Evolutionary conservation across 1,284 basidiomycete species (phyloP).

Genomic region (Trametes sp.): DNA sequence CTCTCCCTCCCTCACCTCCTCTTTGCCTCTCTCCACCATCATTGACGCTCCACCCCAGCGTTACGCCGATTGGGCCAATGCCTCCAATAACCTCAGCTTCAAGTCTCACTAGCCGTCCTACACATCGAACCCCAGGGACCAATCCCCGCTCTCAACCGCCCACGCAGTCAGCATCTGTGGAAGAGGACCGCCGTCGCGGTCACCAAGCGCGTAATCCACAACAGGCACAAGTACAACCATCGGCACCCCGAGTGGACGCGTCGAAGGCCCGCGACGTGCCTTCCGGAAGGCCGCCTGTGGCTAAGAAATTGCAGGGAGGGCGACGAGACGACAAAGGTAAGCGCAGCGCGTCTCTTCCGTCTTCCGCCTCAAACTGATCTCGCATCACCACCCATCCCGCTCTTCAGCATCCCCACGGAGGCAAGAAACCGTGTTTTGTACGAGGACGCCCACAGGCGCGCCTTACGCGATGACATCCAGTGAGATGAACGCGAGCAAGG

Average conservation of each 20-base stretch:
- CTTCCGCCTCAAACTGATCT: background rate
- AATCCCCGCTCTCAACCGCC: background rate
- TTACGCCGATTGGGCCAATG: background rate
- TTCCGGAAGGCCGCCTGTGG: background rate
- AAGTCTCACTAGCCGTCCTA: too few relatives aligned
- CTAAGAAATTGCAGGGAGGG: background rate
- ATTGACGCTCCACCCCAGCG: background rate
- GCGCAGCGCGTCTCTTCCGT: background rate
- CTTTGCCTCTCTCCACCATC: background rate
- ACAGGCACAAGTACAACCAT: too few relatives aligned
- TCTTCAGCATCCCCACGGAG: too few relatives aligned
- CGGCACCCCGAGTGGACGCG: background rate
- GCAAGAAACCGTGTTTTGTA: background rate
- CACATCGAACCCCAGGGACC: too few relatives aligned
- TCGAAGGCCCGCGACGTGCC: background rate
- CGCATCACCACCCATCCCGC: background rate
- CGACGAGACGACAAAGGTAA: background rate
- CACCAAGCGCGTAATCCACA: too few relatives aligned
- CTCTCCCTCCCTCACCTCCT: background rate
- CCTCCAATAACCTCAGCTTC: background rate
- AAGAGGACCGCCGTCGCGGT: background rate
- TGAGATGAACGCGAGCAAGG: background rate
- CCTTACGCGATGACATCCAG: background rate
- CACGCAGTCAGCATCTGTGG: background rate
- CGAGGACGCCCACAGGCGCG: constrained; percentile 5